Percentiles rank a stretch among this genome's conserved stretches.
Evolutionary conservation across 176 grass and related monocot genomes (phyloP).

Genomic region (Bromus sterilis): DNA sequence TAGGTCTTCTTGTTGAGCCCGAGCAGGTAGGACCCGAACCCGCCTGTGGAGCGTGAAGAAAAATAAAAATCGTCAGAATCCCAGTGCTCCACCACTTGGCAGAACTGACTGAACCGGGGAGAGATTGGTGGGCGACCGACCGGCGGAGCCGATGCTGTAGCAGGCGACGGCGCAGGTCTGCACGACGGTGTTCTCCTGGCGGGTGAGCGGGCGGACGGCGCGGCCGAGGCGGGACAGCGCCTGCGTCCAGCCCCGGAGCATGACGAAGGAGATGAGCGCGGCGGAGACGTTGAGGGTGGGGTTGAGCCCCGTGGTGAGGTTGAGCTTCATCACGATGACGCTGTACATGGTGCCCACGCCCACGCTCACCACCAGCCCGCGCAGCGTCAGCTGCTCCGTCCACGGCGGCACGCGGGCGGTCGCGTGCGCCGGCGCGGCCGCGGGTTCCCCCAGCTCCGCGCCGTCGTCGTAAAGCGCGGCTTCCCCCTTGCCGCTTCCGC

Average conservation of each 20-base stretch:
- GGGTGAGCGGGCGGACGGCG: slow-evolving; percentile 56
- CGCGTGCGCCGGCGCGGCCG: not conserved
- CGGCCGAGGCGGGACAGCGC: slow-evolving; percentile 48
- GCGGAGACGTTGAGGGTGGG: slow-evolving; percentile 95
- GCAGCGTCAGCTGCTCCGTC: slow-evolving; percentile 62
- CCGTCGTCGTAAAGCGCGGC: slow-evolving; percentile 5
- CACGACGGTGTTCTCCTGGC: slow-evolving; percentile 93
- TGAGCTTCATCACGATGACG: slow-evolving; percentile 94
- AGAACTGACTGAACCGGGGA: not conserved
- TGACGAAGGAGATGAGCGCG: slow-evolving; percentile 81
- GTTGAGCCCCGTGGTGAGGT: slow-evolving; percentile 72
- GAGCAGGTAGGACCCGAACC: slow-evolving; percentile 86
- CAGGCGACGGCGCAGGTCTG: slow-evolving; percentile 97
- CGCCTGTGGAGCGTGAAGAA: slow-evolving; percentile 29
- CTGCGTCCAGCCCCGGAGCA: slow-evolving; percentile 80
- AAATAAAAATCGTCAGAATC: not conserved
- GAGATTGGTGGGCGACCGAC: not conserved
- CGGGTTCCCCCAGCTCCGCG: not conserved
- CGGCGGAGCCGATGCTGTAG: slow-evolving; percentile 79
- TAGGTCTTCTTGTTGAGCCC: slow-evolving; percentile 85
- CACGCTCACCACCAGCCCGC: slow-evolving; percentile 71
- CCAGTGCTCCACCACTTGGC: not conserved
- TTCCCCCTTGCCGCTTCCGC: not conserved
- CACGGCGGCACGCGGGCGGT: slow-evolving; percentile 43
- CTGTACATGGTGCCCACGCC: slow-evolving; percentile 72